Conservation (phyloP, 179 eudicot genomes). For the Beta lomatogona region DNA sequence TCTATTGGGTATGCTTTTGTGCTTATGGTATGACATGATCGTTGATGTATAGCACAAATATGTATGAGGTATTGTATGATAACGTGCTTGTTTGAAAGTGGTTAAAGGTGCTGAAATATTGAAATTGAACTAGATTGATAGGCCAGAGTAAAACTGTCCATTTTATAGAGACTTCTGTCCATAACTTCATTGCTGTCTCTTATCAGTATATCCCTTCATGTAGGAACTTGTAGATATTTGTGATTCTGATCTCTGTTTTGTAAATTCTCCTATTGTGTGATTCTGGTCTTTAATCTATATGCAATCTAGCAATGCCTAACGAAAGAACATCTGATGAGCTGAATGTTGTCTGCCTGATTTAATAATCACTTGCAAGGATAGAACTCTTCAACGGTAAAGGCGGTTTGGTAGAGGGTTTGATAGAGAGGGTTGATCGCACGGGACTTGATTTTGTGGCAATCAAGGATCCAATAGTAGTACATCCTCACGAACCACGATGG, state of each 20-base stretch:
- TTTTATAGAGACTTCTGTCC: background rate
- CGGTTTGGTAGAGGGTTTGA: conserved; percentile 69
- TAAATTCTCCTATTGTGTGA: background rate
- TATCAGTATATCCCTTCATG: background rate
- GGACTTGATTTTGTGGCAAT: conserved; percentile 72
- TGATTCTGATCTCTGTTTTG: background rate
- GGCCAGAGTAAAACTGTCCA: background rate
- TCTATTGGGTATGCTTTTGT: background rate
- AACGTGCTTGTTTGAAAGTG: background rate
- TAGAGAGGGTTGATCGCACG: conserved; percentile 70
- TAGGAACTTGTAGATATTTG: background rate
- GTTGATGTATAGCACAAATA: background rate
- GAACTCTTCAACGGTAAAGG: conserved; percentile 96
- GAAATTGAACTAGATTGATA: conserved; percentile 4
- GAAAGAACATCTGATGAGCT: conserved; percentile 19
- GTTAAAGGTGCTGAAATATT: background rate
- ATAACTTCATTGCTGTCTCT: background rate
- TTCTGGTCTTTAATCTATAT: background rate
- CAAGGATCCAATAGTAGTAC: conserved; percentile 55
- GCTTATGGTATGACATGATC: conserved; percentile 7
- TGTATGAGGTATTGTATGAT: too few species aligned
- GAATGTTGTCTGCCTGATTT: conserved; percentile 29
- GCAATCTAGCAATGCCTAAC: background rate
- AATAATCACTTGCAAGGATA: conserved; percentile 64
- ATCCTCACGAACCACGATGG: conserved; percentile 67